These are phyloP conservation scores for Coprinellus micaceus DNA, from an alignment of 768 basidiomycete species.

Conservation along the genomic window DNA sequence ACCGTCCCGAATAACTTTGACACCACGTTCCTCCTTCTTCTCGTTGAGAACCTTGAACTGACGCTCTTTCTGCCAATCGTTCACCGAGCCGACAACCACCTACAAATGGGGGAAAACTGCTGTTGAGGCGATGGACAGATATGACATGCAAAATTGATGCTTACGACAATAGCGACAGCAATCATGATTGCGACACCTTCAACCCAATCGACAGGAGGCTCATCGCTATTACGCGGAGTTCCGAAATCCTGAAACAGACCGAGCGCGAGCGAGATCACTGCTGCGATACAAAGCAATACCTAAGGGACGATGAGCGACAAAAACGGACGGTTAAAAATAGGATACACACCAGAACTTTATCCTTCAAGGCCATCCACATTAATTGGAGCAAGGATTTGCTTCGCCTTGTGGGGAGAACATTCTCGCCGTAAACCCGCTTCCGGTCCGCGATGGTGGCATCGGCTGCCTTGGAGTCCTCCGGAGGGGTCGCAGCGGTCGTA, in stretches of 20 bases:
- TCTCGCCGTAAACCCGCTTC: conserved; percentile 67
- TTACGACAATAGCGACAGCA: conserved; percentile 70
- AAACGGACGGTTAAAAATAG: conserved; percentile 3
- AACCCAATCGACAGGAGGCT: conserved; percentile 93
- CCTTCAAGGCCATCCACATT: conserved; percentile 85
- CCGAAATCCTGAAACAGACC: conserved; percentile 93
- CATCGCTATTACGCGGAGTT: conserved; percentile 47
- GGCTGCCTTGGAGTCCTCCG: conserved; percentile 19
- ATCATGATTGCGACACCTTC: conserved; percentile 86
- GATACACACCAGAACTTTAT: conserved; percentile 77
- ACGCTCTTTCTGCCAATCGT: conserved; percentile 98
- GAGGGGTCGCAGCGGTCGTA: conserved; percentile 7
- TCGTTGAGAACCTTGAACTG: conserved; percentile 92
- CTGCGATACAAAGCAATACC: conserved; percentile 89
- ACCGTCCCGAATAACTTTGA: conserved; percentile 78
- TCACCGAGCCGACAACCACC: conserved; percentile 89
- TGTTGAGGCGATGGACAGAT: neutral
- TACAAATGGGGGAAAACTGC: conserved; percentile 21
- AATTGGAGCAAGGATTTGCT: conserved; percentile 68
- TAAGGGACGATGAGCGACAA: conserved; percentile 25
- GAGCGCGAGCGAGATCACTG: conserved; percentile 87
- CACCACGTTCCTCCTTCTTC: conserved; percentile 90
- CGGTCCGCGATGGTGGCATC: conserved; percentile 57
- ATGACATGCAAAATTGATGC: conserved; percentile 20
- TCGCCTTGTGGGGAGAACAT: conserved; percentile 66